Conservation (phyloP, 2,329 filamentous ascomycete genomes). For the Hypoxylon sp. region DNA sequence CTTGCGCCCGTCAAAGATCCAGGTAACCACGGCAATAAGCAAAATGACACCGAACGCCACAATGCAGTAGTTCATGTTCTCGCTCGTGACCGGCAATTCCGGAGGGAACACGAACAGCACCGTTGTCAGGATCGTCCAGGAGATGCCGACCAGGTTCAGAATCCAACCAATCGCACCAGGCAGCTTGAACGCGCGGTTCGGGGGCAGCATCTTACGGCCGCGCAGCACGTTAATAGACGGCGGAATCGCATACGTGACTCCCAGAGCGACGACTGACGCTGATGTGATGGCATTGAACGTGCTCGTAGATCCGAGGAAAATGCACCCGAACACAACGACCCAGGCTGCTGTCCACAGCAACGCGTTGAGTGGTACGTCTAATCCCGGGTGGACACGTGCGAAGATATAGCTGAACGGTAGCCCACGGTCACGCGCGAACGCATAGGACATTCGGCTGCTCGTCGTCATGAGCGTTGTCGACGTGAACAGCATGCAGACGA, state of each 20-base stretch:
- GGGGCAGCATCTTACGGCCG: slow-evolving; percentile 75
- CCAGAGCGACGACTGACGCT: slow-evolving; percentile 79
- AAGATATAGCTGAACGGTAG: slow-evolving; percentile 74
- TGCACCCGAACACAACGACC: slow-evolving; percentile 77
- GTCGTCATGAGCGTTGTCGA: slow-evolving; percentile 76
- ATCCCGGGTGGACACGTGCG: slow-evolving; percentile 70
- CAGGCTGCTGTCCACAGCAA: slow-evolving; percentile 72
- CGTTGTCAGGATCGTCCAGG: slow-evolving; percentile 78
- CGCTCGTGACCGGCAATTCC: slow-evolving; percentile 72
- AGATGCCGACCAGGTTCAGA: slow-evolving; percentile 73
- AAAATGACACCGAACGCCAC: slow-evolving; percentile 65
- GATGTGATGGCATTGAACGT: slow-evolving; percentile 81
- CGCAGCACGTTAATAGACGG: slow-evolving; percentile 78
- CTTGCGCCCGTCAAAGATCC: slow-evolving; percentile 66
- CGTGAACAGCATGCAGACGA: slow-evolving; percentile 75
- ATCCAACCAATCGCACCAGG: slow-evolving; percentile 70
- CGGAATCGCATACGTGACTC: slow-evolving; percentile 81
- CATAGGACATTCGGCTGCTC: slow-evolving; percentile 75
- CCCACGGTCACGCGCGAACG: slow-evolving; percentile 77
- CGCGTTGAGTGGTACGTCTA: slow-evolving; percentile 77
- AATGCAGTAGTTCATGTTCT: slow-evolving; percentile 76
- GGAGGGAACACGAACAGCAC: slow-evolving; percentile 84
- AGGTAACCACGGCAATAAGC: slow-evolving; percentile 61
- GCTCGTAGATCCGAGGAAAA: slow-evolving; percentile 76
- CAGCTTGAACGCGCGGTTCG: slow-evolving; percentile 70